Evolutionary conservation across 1,284 basidiomycete species (phyloP).

Genomic region (Apiotrichum laibachii): DNA sequence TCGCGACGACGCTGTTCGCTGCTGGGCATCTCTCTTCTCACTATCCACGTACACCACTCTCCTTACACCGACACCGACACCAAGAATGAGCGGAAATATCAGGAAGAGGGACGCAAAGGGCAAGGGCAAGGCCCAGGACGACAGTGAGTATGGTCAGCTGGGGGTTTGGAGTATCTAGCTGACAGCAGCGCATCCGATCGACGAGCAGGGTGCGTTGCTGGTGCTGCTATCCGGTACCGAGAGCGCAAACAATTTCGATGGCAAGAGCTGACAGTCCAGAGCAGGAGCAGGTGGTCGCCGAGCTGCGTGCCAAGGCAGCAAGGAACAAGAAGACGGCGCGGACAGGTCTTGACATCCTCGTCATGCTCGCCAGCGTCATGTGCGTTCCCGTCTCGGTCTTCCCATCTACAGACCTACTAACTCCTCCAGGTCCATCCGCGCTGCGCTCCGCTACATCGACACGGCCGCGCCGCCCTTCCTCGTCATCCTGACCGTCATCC

Average conservation of each 20-base stretch:
- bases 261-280: slow-evolving; percentile 19
- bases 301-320: slow-evolving; percentile 27
- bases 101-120: background rate
- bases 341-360: slow-evolving; percentile 33
- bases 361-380: slow-evolving; percentile 32
- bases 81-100: background rate
- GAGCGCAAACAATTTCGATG: background rate
- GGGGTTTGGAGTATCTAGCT: background rate
- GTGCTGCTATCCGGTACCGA: background rate
- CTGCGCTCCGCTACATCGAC: slow-evolving; percentile 4
- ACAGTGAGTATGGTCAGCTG: slow-evolving; percentile 7
- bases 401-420: background rate
- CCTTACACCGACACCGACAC: too few species aligned
- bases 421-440: background rate
- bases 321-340: slow-evolving; percentile 28
- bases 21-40: background rate
- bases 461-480: slow-evolving; percentile 11
- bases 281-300: slow-evolving; percentile 38
- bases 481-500: slow-evolving; percentile 16
- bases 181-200: slow-evolving; percentile 18
- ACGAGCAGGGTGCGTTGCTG: slow-evolving; percentile 26
- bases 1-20: too few species aligned
- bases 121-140: slow-evolving; percentile 4
- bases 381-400: slow-evolving; percentile 15
- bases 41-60: background rate